These are phyloP conservation scores for Aspergillus aculeatinus DNA, from an alignment of 2,329 filamentous ascomycete genomes.

Conservation along the genomic window DNA sequence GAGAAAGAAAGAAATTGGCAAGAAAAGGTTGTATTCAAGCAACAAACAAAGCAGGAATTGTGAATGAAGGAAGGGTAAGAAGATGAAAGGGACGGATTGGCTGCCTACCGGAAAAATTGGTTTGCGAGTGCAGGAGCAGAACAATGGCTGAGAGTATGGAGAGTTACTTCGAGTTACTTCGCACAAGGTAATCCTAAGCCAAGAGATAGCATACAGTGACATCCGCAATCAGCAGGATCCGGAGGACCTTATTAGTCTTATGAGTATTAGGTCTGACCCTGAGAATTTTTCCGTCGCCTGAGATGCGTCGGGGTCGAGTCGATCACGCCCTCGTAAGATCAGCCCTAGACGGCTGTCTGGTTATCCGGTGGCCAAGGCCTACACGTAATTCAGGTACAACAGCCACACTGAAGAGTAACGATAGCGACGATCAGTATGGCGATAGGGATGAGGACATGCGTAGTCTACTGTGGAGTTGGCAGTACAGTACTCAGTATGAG, in stretches of 20 bases:
- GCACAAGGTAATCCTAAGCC: neutral
- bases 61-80: neutral
- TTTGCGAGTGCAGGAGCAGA: no score
- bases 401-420: neutral
- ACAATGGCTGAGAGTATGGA: no score
- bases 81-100: neutral
- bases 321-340: constrained; percentile 13
- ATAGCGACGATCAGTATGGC: constrained; percentile 4
- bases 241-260: neutral
- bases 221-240: constrained; percentile 13
- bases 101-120: no score
- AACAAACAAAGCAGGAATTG: neutral
- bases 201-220: constrained; percentile 12
- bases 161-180: no score
- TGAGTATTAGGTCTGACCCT: neutral
- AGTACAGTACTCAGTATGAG: no score
- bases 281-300: constrained; percentile 7
- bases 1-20: neutral
- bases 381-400: neutral
- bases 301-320: neutral
- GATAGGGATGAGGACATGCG: neutral
- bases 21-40: neutral
- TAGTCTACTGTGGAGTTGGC: no score
- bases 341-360: constrained; percentile 8
- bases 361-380: neutral